Percentiles rank a stretch among this genome's conserved stretches.
Evolutionary conservation across 441 rosid genomes (phyloP).

Genomic region (Pelargonium australe): DNA sequence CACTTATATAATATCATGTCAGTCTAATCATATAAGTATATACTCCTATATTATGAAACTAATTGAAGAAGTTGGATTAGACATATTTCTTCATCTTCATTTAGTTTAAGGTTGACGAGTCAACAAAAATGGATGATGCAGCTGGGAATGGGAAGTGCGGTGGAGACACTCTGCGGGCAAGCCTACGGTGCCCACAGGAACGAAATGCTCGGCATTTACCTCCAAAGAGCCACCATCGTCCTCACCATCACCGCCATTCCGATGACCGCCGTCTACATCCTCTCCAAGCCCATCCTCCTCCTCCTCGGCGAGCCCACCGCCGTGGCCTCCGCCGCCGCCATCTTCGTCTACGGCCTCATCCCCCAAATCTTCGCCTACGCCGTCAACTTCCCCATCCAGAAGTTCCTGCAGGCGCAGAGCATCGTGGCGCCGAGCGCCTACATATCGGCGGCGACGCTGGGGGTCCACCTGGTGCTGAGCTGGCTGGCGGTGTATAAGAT

Average conservation of each 20-base stretch:
- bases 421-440: conserved; percentile 43
- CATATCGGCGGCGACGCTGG: conserved; percentile 32
- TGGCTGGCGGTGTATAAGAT: conserved; percentile 39
- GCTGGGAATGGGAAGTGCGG: conserved; percentile 93
- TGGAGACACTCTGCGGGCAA: conserved; percentile 78
- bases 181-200: conserved; percentile 60
- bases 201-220: conserved; percentile 58
- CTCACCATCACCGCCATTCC: conserved; percentile 45
- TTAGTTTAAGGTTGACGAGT: no score
- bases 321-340: conserved; percentile 33
- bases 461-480: conserved; percentile 31
- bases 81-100: no score
- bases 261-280: conserved; percentile 28
- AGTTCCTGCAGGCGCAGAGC: conserved; percentile 49
- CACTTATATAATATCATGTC: no score
- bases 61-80: no score
- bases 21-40: no score
- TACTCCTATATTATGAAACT: no score
- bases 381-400: conserved; percentile 45
- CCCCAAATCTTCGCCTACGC: conserved; percentile 55
- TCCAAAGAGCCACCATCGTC: conserved; percentile 58
- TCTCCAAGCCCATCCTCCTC: conserved; percentile 33
- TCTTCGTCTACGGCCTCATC: conserved; percentile 43
- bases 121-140: conserved; percentile 13
- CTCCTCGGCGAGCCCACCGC: conserved; percentile 32